These are phyloP conservation scores for Lyophyllum shimeji DNA, from an alignment of 768 basidiomycete species.

Conservation along the genomic window DNA sequence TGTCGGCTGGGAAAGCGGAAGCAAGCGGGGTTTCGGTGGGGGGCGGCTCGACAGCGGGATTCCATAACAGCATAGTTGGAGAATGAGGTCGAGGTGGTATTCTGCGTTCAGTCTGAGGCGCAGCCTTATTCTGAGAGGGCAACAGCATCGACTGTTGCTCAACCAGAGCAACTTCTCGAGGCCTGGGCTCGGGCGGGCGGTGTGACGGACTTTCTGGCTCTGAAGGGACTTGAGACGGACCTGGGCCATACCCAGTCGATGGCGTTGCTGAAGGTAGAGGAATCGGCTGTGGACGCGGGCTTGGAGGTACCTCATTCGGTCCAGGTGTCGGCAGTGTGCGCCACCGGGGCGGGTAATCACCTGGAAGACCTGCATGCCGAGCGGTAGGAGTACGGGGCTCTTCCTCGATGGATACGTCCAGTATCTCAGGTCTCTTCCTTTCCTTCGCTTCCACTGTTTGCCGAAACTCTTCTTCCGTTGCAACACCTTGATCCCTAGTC, in stretches of 20 bases:
- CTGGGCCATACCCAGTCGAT: constrained; percentile 22
- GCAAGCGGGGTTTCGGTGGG: constrained; percentile 56
- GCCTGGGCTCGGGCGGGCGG: constrained; percentile 10
- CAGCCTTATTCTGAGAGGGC: constrained; percentile 18
- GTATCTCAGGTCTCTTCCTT: constrained; percentile 8
- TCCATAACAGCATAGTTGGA: constrained; percentile 74
- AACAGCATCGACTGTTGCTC: constrained; percentile 14
- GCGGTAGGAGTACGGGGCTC: constrained; percentile 37
- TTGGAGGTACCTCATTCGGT: constrained; percentile 59
- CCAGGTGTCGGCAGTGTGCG: constrained; percentile 60
- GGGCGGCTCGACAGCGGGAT: constrained; percentile 78
- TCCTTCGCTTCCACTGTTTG: constrained; percentile 6
- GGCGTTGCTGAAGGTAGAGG: constrained; percentile 50
- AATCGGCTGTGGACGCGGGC: constrained; percentile 49
- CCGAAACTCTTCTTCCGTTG: constrained; percentile 2
- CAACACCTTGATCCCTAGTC: not conserved
- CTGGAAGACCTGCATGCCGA: constrained; percentile 29
- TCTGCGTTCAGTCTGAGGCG: constrained; percentile 9
- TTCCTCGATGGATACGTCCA: constrained; percentile 22
- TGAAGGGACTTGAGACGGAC: constrained; percentile 10
- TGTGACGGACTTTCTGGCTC: constrained; percentile 13
- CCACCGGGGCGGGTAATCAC: constrained; percentile 39
- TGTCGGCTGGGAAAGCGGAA: constrained; percentile 67
- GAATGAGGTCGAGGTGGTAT: constrained; percentile 49
- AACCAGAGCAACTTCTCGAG: constrained; percentile 13